Percentiles rank a stretch among this genome's conserved stretches.
phyloP scores from a whole-genome alignment of 2,329 filamentous ascomycete genomes.

The Aspergillus awamori region DNA sequence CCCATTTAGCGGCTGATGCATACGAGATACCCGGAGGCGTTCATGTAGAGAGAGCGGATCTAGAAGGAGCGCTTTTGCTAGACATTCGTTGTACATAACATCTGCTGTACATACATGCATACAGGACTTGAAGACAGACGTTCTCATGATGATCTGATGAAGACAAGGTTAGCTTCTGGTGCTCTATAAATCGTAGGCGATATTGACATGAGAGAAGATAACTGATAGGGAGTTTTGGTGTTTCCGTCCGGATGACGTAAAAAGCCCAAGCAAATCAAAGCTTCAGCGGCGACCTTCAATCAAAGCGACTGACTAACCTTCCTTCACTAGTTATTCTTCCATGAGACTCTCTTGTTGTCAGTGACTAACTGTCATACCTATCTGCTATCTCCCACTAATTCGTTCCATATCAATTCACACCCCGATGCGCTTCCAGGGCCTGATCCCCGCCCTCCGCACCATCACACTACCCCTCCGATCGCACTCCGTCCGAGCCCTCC shows the following conservation, averaged over 20 bases:
- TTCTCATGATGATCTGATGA: neutral
- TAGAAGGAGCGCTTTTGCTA: neutral
- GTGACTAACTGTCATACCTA: neutral
- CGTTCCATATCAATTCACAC: neutral
- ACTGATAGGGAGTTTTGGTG: no score
- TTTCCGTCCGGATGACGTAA: slow-evolving; percentile 10
- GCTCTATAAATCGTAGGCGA: neutral
- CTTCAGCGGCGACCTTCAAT: slow-evolving; percentile 1
- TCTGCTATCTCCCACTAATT: neutral
- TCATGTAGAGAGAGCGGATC: neutral
- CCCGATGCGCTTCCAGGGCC: slow-evolving; percentile 33
- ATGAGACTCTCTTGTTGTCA: neutral
- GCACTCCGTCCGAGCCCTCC: slow-evolving; percentile 19
- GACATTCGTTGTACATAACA: neutral
- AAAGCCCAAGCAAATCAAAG: slow-evolving; percentile 3
- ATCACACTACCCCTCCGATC: slow-evolving; percentile 27
- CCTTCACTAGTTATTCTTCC: neutral
- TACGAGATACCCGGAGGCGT: slow-evolving; percentile 23
- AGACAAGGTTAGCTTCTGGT: neutral
- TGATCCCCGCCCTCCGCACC: slow-evolving; percentile 23
- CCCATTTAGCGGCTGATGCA: neutral
- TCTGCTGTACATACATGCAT: neutral
- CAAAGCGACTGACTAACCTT: neutral
- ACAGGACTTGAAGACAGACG: neutral
- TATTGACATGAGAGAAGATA: neutral